These are phyloP conservation scores for Aspergillus sclerotiicarbonarius DNA, from an alignment of 495 filamentous ascomycete species.

Conservation along the genomic window DNA sequence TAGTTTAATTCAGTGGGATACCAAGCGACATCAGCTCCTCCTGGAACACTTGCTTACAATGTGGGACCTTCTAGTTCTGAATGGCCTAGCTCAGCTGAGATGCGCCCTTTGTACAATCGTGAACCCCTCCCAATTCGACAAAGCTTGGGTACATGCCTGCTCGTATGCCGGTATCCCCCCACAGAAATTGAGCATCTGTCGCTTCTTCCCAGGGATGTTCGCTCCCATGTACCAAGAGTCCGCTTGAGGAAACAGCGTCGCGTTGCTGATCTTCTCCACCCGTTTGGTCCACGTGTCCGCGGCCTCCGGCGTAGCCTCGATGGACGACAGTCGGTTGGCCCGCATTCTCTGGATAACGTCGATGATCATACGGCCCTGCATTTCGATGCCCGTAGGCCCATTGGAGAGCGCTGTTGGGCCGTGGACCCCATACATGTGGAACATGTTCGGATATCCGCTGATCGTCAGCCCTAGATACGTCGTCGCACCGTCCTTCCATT, in stretches of 20 bases:
- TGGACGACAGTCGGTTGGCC: constrained; percentile 28
- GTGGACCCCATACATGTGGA: constrained; percentile 50
- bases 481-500: constrained; percentile 48
- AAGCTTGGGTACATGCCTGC: constrained; percentile 16
- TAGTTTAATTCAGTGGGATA: too few species aligned
- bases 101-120: not conserved
- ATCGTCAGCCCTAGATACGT: constrained; percentile 51
- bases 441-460: constrained; percentile 52
- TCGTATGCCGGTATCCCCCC: constrained; percentile 37
- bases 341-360: constrained; percentile 43
- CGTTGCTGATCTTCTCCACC: constrained; percentile 23
- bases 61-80: too few species aligned
- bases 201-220: constrained; percentile 44
- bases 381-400: constrained; percentile 50
- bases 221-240: constrained; percentile 46
- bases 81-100: too few species aligned
- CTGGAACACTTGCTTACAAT: too few species aligned
- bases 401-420: constrained; percentile 50
- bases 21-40: too few species aligned
- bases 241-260: constrained; percentile 31
- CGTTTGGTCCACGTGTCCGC: constrained; percentile 38
- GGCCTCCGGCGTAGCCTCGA: constrained; percentile 39
- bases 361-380: constrained; percentile 53
- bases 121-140: constrained; percentile 20
- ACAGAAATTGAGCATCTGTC: constrained; percentile 38